Percentiles rank a stretch among this genome's conserved stretches.
These are phyloP conservation scores for Tolypocladium ovalisporum DNA, from an alignment of 2,329 filamentous ascomycete genomes.

Conservation along the genomic window DNA sequence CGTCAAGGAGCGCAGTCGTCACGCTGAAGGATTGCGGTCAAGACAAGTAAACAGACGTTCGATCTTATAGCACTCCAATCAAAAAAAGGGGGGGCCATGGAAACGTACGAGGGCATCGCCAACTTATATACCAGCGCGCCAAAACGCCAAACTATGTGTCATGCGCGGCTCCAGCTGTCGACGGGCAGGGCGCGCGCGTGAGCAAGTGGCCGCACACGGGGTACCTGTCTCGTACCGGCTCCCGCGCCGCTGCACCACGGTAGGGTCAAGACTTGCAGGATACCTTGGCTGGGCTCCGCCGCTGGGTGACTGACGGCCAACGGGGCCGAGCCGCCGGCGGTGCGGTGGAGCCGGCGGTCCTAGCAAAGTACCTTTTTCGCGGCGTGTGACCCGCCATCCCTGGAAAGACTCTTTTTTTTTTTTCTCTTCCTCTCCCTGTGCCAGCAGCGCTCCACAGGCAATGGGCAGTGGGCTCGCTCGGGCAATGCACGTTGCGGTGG, in stretches of 20 bases:
- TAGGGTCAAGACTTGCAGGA: not conserved
- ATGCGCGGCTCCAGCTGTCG: not conserved
- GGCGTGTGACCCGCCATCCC: not conserved
- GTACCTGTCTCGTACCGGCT: not conserved
- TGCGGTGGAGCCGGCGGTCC: not conserved
- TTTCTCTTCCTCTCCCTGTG: not conserved
- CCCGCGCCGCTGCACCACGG: not conserved
- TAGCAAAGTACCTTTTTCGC: not conserved
- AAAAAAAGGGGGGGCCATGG: not conserved
- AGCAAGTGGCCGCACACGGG: not conserved
- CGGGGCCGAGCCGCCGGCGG: not conserved
- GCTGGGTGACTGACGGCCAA: not conserved
- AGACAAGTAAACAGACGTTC: not conserved
- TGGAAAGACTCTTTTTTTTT: not conserved
- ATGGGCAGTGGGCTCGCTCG: not conserved
- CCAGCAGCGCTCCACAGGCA: not conserved
- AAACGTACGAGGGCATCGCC: not conserved
- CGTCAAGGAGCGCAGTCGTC: not conserved
- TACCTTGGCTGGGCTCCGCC: not conserved
- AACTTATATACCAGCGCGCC: not conserved
- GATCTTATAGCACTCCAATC: not conserved
- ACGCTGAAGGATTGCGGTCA: not conserved
- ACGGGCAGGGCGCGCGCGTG: not conserved
- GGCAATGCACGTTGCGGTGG: not conserved
- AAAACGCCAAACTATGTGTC: not conserved